Conservation (phyloP, 768 basidiomycete genomes). For the Heimioporus sp. region DNA sequence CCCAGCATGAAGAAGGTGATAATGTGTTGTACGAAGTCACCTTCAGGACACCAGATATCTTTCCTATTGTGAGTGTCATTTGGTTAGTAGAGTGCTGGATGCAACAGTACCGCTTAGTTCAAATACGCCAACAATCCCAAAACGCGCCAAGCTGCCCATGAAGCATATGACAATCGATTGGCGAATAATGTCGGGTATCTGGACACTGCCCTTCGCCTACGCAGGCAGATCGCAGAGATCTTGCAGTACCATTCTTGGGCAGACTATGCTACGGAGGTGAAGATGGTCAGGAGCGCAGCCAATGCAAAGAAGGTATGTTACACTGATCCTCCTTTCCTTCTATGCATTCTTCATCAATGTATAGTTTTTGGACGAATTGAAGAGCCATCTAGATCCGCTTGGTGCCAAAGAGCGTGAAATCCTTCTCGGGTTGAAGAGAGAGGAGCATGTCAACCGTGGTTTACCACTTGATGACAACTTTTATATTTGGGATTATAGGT, state of each 20-base stretch:
- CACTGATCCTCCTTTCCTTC: not conserved
- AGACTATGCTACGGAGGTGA: slow-evolving; percentile 79
- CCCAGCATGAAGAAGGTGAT: slow-evolving; percentile 56
- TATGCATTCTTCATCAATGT: not conserved
- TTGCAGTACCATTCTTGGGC: slow-evolving; percentile 81
- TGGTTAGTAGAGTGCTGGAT: no score
- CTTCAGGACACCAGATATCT: slow-evolving; percentile 81
- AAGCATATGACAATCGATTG: slow-evolving; percentile 68
- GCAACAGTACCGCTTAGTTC: slow-evolving; percentile 45
- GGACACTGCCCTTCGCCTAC: slow-evolving; percentile 63
- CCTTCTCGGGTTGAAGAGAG: slow-evolving; percentile 72
- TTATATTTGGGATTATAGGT: slow-evolving; percentile 84
- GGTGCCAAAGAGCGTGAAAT: slow-evolving; percentile 63
- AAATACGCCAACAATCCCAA: slow-evolving; percentile 73
- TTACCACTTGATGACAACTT: slow-evolving; percentile 69
- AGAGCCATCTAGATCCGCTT: slow-evolving; percentile 69
- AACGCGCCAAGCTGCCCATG: slow-evolving; percentile 64
- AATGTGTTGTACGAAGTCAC: slow-evolving; percentile 69
- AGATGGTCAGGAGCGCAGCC: slow-evolving; percentile 77
- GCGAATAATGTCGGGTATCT: slow-evolving; percentile 69
- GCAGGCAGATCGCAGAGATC: slow-evolving; percentile 64
- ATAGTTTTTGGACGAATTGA: slow-evolving; percentile 78
- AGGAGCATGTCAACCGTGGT: slow-evolving; percentile 61
- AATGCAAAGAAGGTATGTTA: slow-evolving; percentile 53
- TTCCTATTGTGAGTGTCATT: slow-evolving; percentile 57